Evolutionary conservation across 371 early-diverging fungal genomes (phyloP).

Genomic region (Rhizopus microsporus): DNA sequence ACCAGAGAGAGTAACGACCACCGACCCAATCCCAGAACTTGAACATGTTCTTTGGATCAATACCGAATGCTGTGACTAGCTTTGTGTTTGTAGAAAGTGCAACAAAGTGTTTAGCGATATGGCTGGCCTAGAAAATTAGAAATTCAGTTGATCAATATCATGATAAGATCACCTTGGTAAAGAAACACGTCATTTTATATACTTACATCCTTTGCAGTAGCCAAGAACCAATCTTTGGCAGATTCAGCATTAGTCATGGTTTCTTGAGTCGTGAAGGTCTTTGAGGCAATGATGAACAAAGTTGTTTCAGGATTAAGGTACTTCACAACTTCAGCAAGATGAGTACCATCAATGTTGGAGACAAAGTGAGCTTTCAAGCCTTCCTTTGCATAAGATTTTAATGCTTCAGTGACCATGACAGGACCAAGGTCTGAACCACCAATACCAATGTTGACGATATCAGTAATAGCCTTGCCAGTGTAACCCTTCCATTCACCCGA

Average conservation of each 20-base stretch:
- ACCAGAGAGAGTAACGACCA: slow-evolving; percentile 99
- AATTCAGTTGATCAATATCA: slow-evolving; percentile 15
- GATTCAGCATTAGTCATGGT: slow-evolving; percentile 97
- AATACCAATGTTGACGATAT: slow-evolving; percentile 99
- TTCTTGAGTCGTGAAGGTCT: slow-evolving; percentile 99
- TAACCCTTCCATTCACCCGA: slow-evolving; percentile 93
- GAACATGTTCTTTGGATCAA: slow-evolving; percentile 94
- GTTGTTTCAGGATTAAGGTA: slow-evolving; percentile 87
- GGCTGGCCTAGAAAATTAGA: slow-evolving; percentile 50
- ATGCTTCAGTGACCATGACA: slow-evolving; percentile 97
- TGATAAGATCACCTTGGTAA: slow-evolving; percentile 18
- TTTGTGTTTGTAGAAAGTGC: slow-evolving; percentile 97
- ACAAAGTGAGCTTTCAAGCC: slow-evolving; percentile 92
- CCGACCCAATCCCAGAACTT: slow-evolving; percentile 99
- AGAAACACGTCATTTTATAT: slow-evolving; percentile 3
- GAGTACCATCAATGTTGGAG: slow-evolving; percentile 98
- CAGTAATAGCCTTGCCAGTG: slow-evolving; percentile 92
- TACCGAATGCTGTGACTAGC: slow-evolving; percentile 91
- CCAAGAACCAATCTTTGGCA: slow-evolving; percentile 93
- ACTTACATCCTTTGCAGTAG: slow-evolving; percentile 80
- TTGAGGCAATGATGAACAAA: slow-evolving; percentile 97
- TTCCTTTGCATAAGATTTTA: slow-evolving; percentile 85
- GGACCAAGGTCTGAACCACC: slow-evolving; percentile 99
- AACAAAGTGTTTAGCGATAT: slow-evolving; percentile 98
- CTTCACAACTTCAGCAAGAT: slow-evolving; percentile 91